Evolutionary conservation across 495 filamentous ascomycete species (phyloP).

Genomic region (Aspergillus campestris): DNA sequence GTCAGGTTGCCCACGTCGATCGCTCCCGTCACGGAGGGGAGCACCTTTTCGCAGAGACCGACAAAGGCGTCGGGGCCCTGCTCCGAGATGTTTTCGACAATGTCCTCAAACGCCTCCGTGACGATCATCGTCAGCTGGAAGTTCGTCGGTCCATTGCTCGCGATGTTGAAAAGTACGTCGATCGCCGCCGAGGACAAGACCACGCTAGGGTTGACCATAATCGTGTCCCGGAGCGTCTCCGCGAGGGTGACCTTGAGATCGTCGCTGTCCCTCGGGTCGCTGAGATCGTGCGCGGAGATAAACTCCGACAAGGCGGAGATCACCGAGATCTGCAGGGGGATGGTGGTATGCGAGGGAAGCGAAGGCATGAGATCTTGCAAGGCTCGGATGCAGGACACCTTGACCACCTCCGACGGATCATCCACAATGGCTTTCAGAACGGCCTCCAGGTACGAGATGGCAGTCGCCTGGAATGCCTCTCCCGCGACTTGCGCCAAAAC

Average conservation of each 20-base stretch:
- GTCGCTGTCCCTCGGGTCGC: constrained; percentile 74
- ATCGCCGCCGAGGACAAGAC: constrained; percentile 64
- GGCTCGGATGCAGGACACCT: constrained; percentile 83
- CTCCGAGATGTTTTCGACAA: constrained; percentile 58
- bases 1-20: constrained; percentile 84
- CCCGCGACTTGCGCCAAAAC: constrained; percentile 53
- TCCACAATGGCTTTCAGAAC: constrained; percentile 64
- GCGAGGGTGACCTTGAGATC: constrained; percentile 85
- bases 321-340: constrained; percentile 61
- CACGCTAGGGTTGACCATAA: constrained; percentile 64
- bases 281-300: constrained; percentile 66
- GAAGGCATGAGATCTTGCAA: constrained; percentile 72
- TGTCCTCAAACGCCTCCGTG: constrained; percentile 83
- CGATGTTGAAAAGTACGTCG: constrained; percentile 82
- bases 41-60: constrained; percentile 74
- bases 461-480: constrained; percentile 43
- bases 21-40: constrained; percentile 78
- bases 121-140: constrained; percentile 78
- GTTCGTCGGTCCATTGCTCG: constrained; percentile 77
- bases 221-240: constrained; percentile 77
- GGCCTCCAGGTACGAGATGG: constrained; percentile 58
- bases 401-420: constrained; percentile 77
- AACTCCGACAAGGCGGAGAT: constrained; percentile 70
- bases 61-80: constrained; percentile 60
- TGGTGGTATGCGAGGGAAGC: constrained; percentile 40